These are phyloP conservation scores for Hydrangea macrophylla DNA, from an alignment of 148 eudicot species.

Conservation along the genomic window DNA sequence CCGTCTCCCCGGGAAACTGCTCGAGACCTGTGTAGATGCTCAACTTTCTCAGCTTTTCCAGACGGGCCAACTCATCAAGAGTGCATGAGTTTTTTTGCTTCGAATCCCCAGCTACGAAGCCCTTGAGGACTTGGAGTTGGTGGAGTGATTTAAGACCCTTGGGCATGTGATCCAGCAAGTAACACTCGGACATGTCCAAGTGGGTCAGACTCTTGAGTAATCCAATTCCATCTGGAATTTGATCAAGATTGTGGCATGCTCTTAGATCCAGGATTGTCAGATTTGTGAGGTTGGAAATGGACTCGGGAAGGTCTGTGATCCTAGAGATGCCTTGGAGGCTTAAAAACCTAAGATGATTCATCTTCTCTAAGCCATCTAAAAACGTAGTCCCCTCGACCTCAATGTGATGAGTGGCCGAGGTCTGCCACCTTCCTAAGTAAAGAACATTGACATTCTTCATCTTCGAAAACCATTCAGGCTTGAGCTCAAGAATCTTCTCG, in stretches of 20 bases:
- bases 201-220: constrained; percentile 39
- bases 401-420: constrained; percentile 25
- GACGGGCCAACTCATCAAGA: constrained; percentile 27
- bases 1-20: constrained; percentile 6
- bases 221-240: constrained; percentile 33
- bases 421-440: constrained; percentile 52
- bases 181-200: constrained; percentile 56
- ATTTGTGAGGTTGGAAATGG: constrained; percentile 28
- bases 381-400: constrained; percentile 35
- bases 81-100: constrained; percentile 20
- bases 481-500: constrained; percentile 25
- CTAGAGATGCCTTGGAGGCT: constrained; percentile 55
- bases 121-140: constrained; percentile 43
- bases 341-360: constrained; percentile 29
- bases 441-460: constrained; percentile 41
- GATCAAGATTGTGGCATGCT: constrained; percentile 48
- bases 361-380: constrained; percentile 24
- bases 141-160: constrained; percentile 28
- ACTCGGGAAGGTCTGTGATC: constrained; percentile 29
- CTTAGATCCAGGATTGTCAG: constrained; percentile 42
- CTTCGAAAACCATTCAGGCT: constrained; percentile 27
- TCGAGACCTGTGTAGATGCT: constrained; percentile 31
- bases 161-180: constrained; percentile 41
- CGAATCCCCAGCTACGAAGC: constrained; percentile 36
- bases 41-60: constrained; percentile 30